A percentile compares a stretch with the other conserved stretches of the same genome.
These are phyloP conservation scores for Plantago lanceolata DNA, from an alignment of 305 asterid species.

Conservation along the genomic window DNA sequence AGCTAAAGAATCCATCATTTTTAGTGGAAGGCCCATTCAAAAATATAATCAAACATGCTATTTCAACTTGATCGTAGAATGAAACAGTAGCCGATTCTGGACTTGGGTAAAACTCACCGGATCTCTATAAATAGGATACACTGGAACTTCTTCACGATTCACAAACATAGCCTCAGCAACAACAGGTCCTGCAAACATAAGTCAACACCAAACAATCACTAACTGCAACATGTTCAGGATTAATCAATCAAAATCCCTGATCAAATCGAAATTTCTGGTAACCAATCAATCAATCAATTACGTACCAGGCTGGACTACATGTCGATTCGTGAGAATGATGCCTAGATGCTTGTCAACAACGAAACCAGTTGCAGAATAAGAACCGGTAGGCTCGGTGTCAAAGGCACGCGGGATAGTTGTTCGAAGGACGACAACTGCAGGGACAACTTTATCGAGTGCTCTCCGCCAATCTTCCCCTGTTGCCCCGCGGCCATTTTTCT, in stretches of 20 bases:
- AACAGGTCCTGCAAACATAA: neutral
- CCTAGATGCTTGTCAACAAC: conserved; percentile 1
- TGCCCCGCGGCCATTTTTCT: neutral
- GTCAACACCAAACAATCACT: neutral
- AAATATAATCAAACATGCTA: too few relatives aligned
- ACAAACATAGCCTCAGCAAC: conserved; percentile 1
- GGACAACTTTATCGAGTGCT: neutral
- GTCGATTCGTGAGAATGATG: neutral
- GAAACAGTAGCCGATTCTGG: too few relatives aligned
- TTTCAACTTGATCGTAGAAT: too few relatives aligned
- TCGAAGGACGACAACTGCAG: conserved; percentile 1
- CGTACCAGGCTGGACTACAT: conserved; percentile 2
- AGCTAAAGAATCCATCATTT: too few relatives aligned
- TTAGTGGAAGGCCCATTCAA: too few relatives aligned
- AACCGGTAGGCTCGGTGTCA: neutral
- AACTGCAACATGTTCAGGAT: neutral
- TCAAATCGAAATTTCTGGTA: too few relatives aligned
- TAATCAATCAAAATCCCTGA: neutral
- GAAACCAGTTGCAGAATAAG: conserved; percentile 1
- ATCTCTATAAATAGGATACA: neutral
- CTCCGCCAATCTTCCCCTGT: neutral
- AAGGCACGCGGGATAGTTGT: neutral
- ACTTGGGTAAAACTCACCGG: neutral
- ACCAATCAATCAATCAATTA: neutral
- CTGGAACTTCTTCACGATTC: neutral